Percentiles rank a stretch among this genome's conserved stretches.
Conservation (phyloP, 2,329 filamentous ascomycete species). For the Penicillium sp. region DNA sequence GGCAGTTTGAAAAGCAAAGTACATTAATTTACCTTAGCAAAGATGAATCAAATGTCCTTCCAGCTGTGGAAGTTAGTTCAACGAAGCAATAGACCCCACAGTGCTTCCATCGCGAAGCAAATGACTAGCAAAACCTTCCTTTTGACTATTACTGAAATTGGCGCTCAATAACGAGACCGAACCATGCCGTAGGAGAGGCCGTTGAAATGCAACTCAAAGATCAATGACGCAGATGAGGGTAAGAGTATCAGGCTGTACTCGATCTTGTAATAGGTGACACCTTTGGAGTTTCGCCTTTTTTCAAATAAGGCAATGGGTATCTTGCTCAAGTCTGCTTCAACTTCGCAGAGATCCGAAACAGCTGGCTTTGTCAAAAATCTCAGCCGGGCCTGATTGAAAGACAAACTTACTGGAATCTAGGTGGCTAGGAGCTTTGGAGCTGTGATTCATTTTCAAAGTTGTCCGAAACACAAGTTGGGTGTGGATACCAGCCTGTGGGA, state of each 20-base stretch:
- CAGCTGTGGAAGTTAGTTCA: too few species aligned
- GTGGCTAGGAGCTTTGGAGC: background rate
- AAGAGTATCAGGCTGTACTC: conserved; percentile 15
- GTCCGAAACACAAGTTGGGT: background rate
- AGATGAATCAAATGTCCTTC: too few species aligned
- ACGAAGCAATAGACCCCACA: too few species aligned
- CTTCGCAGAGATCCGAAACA: conserved; percentile 13
- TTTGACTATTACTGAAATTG: too few species aligned
- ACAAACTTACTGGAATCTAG: background rate
- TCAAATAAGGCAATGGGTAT: conserved; percentile 23
- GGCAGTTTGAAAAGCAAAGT: too few species aligned
- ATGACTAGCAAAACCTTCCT: too few species aligned
- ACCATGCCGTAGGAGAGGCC: conserved; percentile 27
- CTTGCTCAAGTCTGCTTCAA: conserved; percentile 21
- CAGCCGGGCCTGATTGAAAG: background rate
- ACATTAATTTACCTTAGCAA: too few species aligned
- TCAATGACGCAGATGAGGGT: conserved; percentile 23
- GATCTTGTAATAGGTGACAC: conserved; percentile 17
- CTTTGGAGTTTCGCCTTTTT: conserved; percentile 16
- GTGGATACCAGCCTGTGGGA: background rate
- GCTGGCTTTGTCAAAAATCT: conserved; percentile 3
- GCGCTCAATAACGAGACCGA: conserved; percentile 19
- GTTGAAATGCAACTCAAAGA: conserved; percentile 30
- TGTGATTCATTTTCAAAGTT: background rate
- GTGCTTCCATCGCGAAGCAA: too few species aligned